These are phyloP conservation scores for Endocarpon pusillum DNA, from an alignment of 495 filamentous ascomycete genomes.

Conservation along the genomic window DNA sequence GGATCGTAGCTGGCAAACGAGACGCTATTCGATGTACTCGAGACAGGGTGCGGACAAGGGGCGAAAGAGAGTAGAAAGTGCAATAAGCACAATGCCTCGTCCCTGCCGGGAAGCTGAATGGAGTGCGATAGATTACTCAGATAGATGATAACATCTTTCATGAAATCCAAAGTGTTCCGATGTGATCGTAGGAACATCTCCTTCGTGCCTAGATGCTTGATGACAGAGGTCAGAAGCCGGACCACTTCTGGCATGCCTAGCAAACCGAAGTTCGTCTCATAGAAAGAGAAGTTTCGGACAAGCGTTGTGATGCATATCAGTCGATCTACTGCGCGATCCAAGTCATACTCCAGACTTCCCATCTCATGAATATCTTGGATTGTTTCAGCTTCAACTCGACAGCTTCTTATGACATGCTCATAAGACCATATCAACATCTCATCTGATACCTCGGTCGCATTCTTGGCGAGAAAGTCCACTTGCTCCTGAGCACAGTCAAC, in stretches of 20 bases:
- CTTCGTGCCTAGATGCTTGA: constrained; percentile 78
- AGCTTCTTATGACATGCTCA: constrained; percentile 69
- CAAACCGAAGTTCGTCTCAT: constrained; percentile 49
- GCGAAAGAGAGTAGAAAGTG: constrained; percentile 85
- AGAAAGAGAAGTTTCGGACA: constrained; percentile 81
- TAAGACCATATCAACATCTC: constrained; percentile 65
- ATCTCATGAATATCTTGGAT: constrained; percentile 55
- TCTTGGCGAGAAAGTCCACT: constrained; percentile 58
- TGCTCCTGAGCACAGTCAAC: constrained; percentile 85
- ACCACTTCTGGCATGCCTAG: constrained; percentile 62
- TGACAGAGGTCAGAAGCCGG: constrained; percentile 61
- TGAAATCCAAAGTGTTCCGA: constrained; percentile 76
- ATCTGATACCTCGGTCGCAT: constrained; percentile 69
- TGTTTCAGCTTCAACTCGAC: constrained; percentile 48
- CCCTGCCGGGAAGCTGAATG: constrained; percentile 68
- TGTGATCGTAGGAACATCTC: constrained; percentile 67
- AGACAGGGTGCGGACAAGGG: constrained; percentile 46
- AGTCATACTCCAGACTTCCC: constrained; percentile 61
- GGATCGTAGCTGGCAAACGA: constrained; percentile 73
- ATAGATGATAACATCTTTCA: constrained; percentile 84
- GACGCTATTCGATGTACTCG: constrained; percentile 30
- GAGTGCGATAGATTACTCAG: constrained; percentile 72
- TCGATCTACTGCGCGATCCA: constrained; percentile 73
- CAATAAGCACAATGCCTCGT: constrained; percentile 73
- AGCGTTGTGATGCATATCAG: constrained; percentile 85